phyloP scores from a whole-genome alignment of 495 filamentous ascomycete species.

The Thermothielavioides terrestris region DNA sequence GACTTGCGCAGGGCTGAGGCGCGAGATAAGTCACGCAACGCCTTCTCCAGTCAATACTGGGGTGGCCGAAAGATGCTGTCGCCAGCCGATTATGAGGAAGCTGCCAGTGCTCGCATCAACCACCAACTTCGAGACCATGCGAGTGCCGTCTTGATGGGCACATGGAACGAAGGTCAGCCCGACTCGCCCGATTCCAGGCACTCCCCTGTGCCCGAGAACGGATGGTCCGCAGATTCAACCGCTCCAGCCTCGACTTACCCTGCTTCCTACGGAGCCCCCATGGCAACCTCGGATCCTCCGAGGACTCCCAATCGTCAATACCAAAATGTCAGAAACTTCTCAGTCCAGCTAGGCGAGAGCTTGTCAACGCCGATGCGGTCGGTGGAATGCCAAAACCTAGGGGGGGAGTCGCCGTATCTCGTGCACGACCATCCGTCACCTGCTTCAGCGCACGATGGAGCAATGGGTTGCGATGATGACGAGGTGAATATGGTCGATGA shows the following conservation, averaged over 20 bases:
- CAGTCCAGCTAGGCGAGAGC: constrained; percentile 15
- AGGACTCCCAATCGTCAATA: constrained; percentile 4
- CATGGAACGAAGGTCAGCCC: constrained; percentile 54
- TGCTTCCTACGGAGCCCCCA: neutral
- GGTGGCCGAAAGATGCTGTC: constrained; percentile 1
- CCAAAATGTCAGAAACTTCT: constrained; percentile 5
- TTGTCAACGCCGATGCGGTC: constrained; percentile 7
- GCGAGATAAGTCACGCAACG: constrained; percentile 1
- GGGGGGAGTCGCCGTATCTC: constrained; percentile 9
- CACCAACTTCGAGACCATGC: constrained; percentile 36
- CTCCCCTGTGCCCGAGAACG: constrained; percentile 10
- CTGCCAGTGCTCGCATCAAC: constrained; percentile 4
- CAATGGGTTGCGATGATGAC: constrained; percentile 6
- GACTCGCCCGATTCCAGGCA: constrained; percentile 33
- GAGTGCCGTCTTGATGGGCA: constrained; percentile 44
- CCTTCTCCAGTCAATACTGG: constrained; percentile 4
- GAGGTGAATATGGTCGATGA: constrained; percentile 3
- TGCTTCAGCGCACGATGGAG: constrained; percentile 18
- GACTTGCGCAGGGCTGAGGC: constrained; percentile 57
- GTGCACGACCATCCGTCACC: neutral
- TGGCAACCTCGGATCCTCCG: neutral
- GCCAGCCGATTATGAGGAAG: constrained; percentile 19
- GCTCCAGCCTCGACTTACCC: constrained; percentile 7
- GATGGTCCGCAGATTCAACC: constrained; percentile 1
- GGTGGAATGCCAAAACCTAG: constrained; percentile 11